Conservation (phyloP, 257 asterid genomes). For the Eucommia ulmoides region DNA sequence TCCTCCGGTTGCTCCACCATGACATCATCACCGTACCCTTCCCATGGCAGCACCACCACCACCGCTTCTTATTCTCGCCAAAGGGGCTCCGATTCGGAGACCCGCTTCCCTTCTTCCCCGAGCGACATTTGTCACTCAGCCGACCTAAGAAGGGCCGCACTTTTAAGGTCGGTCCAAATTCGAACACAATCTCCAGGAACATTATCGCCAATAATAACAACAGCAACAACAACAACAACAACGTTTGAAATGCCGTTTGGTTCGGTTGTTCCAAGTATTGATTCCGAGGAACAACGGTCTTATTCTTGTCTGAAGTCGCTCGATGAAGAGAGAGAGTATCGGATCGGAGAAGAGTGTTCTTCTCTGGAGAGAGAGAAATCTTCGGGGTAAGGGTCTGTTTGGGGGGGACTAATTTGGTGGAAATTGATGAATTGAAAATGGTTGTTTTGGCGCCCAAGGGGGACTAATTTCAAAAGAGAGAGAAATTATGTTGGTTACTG, state of each 20-base stretch:
- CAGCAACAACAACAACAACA: constrained; percentile 50
- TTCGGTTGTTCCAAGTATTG: constrained; percentile 39
- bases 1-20: constrained; percentile 13
- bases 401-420: no score
- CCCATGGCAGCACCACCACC: constrained; percentile 25
- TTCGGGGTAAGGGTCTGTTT: no score
- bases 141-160: constrained; percentile 85
- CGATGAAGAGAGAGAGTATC: constrained; percentile 38
- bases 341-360: constrained; percentile 36
- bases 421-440: no score
- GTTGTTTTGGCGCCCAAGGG: no score
- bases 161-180: constrained; percentile 13
- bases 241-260: constrained; percentile 32
- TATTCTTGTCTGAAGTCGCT: constrained; percentile 48
- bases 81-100: constrained; percentile 83
- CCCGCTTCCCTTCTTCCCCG: constrained; percentile 92
- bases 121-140: constrained; percentile 98
- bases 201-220: constrained; percentile 55
- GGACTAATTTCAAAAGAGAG: no score
- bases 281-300: constrained; percentile 45
- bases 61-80: constrained; percentile 58
- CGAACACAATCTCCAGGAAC: not conserved
- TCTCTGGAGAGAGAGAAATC: no score
- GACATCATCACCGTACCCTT: constrained; percentile 10
- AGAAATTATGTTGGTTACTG: no score